Evolutionary conservation across 345 rosid species (phyloP), one percentile per base, ranked within the genome.

Genomic region (Brassica juncea): DNA sequence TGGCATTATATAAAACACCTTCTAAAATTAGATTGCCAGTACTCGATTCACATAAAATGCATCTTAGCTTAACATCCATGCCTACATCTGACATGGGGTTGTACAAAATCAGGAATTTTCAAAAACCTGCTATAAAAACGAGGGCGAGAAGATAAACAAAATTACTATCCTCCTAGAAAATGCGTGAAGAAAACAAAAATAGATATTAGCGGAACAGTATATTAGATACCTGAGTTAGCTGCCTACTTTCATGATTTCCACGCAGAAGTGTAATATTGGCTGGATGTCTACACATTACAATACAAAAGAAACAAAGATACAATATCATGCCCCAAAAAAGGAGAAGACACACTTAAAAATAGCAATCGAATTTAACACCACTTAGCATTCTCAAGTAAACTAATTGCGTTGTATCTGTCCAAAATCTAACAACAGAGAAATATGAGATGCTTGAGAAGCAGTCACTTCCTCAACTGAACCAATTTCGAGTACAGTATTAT

Each of bases 201-300:
- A 74, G 62, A 54, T 63, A 39, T 7, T 10, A 39, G 32, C 16
- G 32, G 64, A 16, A 66, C 16, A 60, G 74, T 61, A 73, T 62
- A 76, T 59, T 65, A 52, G 78, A 80, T 77, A 96, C 99, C 98
- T 96, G 99, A 34, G 99, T 96, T 77, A 96, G 92, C 85, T 96
- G 99, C 83, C 99, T 88, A 84, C 99, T 96, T 84, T 96, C 98
- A 82, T 93, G 98, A 84, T 96, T 96, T 68, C 99, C 99, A 52
- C 99, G 99, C 85, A 96, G 77, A 82, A 96, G 98, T 74, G 99
- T 96, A 70, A 96, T 93, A 77, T 92, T 83, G 72, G 99, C 97
- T 31, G 99, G 99, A 81, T 96, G 87, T 87, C 98, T 96, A 80
- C 77, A 85, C 71, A 70, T 14, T 61, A 6, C n/a, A 64, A 78